Base-by-base conservation (phyloP, 2,329 filamentous ascomycete genomes). In the Cladorrhinum sp. region DNA sequence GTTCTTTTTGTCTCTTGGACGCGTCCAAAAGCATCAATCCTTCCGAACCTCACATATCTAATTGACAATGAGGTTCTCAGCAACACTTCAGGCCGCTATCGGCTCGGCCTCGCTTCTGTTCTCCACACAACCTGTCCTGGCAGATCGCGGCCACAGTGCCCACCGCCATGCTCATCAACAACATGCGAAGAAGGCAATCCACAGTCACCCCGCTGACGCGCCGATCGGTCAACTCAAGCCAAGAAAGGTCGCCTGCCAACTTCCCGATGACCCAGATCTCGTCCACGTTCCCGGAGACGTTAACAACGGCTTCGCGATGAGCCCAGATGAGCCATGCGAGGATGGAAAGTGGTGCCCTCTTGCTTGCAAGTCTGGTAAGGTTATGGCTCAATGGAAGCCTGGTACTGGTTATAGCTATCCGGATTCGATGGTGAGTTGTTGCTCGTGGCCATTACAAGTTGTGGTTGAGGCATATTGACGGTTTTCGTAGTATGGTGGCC, bases 231-330 rank as follows among this genome's bases (percentile, higher is more conserved):
- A 62, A 8, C 59, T 66, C 18, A 66, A 64, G 42, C 75, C 80
- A 68, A 86, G 86, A 75, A 81, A 84, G 66, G 76, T 77, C 36
- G 76, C 75, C 60, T 93, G 90, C 75, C 70, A 79, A 58, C 89
- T 93, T 68, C 90, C 90, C 10, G 77, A 79, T 33, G 80, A 89
- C 69, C 80, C 83, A 28, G 87, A 88, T 57, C 75, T 93, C 69
- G 83, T 92, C 50, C 73, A 84, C 14, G 81, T 94, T 57, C 90
- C 88, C 9, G 88, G 88, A 3, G 77, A 77, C 57, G 72, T 73
- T 72, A 94, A 94, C 75, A 87, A 80, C 55, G 90, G 90, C 63
- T 94, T 90, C 86, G 90, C 90, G 48, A 86, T 93, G 84, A 89
- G 87, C 69, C 89, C 90, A 3, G 86, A 93, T 73, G 83, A 89